Base-by-base conservation (phyloP, 1,139 yeast species). In the Pneumocystis sp. region DNA sequence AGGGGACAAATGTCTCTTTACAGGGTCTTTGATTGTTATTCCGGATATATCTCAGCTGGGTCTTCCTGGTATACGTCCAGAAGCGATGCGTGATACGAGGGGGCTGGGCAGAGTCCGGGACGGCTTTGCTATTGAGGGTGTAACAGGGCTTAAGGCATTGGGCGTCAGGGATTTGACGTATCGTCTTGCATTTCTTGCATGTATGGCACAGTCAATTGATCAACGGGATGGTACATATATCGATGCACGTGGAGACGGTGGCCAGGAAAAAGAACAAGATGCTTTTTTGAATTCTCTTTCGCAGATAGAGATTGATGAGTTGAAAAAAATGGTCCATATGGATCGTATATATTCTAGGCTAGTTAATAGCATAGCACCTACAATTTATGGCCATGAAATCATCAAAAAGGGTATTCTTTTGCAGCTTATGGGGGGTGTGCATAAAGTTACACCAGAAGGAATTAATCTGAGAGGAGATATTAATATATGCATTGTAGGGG, bases 11-110 rank as follows among this genome's bases (percentile, higher is more conserved):
- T 89, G 97, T 77, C 84, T 85, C 70, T 91, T 95, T 75, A 89
- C 96, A 0, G 99, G 99, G 63, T 87, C 96, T 0, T 95, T 90
- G 73, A 90, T 95, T 68, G 98, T 93, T 17, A 84, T 93, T 34
- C 99, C 99, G 0, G 98, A 93, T 76, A 87, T 95, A 10, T 80
- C 96, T 1, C 98, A 95, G 76, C 80, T 93, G 65, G 97, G 97
- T n/a, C 79, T 95, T 61, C 98, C 98, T 0, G 99, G 99, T 68
- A 85, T 93, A 25, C 93, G 90, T 73, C 95, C 98, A 4, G 85
- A 87, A 69, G 82, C 96, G 1, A 79, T 89, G 62, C 81, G 89
- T 71, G 96, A 89, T 70, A 80, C 81, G 63, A 78, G 85, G 65
- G 85, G 85, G 62, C 79, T 81, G 67, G 81, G 82, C 3, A 78